Percentiles rank a stretch among this genome's conserved stretches.
Conservation (phyloP, 1,139 yeast genomes). For the Geotrichum fermentans region DNA sequence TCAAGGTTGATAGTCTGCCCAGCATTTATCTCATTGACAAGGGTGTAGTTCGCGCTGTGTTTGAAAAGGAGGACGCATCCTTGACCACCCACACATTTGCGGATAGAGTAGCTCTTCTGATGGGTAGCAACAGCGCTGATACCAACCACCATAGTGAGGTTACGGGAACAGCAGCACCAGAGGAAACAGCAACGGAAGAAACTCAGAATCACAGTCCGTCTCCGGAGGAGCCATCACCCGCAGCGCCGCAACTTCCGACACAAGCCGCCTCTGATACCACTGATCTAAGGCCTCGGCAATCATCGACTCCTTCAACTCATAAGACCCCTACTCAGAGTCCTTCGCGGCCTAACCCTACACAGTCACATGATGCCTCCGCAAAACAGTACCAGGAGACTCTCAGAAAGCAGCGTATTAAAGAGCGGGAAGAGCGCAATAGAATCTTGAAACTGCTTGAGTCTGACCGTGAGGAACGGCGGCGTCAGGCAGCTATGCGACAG, state of each 20-base stretch:
- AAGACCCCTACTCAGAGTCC: neutral
- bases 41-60: constrained; percentile 5
- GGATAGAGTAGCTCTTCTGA: neutral
- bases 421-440: constrained; percentile 51
- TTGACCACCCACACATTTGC: constrained; percentile 3
- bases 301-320: neutral
- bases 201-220: too few relatives aligned
- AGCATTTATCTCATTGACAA: constrained; percentile 45
- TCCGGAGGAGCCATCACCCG: too few relatives aligned
- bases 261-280: too few relatives aligned
- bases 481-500: constrained; percentile 11
- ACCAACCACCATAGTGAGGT: neutral
- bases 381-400: constrained; percentile 42
- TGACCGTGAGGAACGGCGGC: constrained; percentile 48
- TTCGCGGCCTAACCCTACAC: too few relatives aligned
- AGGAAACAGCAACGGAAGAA: too few relatives aligned
- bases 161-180: too few relatives aligned
- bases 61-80: constrained; percentile 3
- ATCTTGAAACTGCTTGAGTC: constrained; percentile 47
- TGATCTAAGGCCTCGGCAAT: neutral
- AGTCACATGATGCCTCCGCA: constrained; percentile 11
- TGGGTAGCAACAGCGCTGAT: neutral
- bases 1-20: constrained; percentile 46
- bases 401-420: constrained; percentile 40
- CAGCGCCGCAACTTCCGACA: too few relatives aligned